Conservation (phyloP, 2,329 filamentous ascomycete species). For the Fusarium chaquense region DNA sequence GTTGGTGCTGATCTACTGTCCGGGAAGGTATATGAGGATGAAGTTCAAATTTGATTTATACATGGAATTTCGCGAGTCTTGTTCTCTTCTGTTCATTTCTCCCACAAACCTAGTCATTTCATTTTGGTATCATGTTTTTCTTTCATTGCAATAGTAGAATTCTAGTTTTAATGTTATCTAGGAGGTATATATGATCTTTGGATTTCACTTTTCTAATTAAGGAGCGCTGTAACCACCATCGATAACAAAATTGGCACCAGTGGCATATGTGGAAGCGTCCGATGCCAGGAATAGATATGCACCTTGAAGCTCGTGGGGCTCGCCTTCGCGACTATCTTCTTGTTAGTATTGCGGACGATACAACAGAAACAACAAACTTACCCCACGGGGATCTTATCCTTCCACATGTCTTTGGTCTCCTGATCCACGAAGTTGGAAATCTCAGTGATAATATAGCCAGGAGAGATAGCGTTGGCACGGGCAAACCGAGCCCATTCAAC, state of each 20-base stretch:
- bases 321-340: constrained; percentile 42
- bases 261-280: constrained; percentile 51
- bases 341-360: constrained; percentile 11
- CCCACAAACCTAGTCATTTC: constrained; percentile 1
- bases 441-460: constrained; percentile 52
- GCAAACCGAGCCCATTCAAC: constrained; percentile 69
- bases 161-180: too few species aligned
- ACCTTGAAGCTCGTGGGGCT: constrained; percentile 47
- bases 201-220: neutral
- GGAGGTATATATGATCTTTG: neutral
- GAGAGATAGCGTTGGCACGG: constrained; percentile 65
- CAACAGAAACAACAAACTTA: constrained; percentile 9
- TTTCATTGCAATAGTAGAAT: neutral
- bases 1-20: neutral
- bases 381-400: constrained; percentile 47
- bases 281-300: constrained; percentile 48
- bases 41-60: neutral
- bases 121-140: constrained; percentile 6
- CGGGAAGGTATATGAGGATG: neutral
- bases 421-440: constrained; percentile 47
- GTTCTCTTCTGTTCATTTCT: neutral
- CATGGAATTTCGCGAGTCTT: neutral
- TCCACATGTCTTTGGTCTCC: constrained; percentile 45
- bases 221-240: constrained; percentile 51
- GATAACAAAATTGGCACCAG: constrained; percentile 50